Conservation (phyloP, 2,329 filamentous ascomycete genomes). For the Juglanconis sp. region DNA sequence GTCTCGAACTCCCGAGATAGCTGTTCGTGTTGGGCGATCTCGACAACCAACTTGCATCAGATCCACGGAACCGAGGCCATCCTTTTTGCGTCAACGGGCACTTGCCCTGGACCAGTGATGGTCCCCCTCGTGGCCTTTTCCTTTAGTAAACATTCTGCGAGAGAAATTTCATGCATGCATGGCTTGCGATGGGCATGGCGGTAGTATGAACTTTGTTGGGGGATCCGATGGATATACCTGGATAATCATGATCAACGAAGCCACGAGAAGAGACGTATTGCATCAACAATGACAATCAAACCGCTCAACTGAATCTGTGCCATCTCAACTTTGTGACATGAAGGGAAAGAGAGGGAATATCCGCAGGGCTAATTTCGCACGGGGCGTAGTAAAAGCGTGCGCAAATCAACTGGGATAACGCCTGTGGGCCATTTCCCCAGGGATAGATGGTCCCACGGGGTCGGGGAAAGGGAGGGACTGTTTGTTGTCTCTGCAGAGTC, state of each 20-base stretch:
- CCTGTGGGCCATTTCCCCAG: no score
- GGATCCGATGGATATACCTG: constrained; percentile 18
- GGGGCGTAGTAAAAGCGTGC: no score
- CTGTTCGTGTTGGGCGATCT: background rate
- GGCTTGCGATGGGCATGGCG: constrained; percentile 13
- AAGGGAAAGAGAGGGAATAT: background rate
- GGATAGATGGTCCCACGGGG: no score
- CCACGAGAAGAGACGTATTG: constrained; percentile 16
- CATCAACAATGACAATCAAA: constrained; percentile 13
- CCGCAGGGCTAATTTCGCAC: no score
- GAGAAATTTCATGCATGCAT: constrained; percentile 15
- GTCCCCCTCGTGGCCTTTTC: background rate
- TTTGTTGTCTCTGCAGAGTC: no score
- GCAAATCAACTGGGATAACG: no score
- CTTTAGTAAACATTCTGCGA: constrained; percentile 10
- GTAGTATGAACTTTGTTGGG: constrained; percentile 17
- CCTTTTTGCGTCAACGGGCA: background rate
- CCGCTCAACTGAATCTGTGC: background rate
- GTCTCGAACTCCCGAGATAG: background rate
- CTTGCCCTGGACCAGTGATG: constrained; percentile 6
- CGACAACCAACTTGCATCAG: background rate
- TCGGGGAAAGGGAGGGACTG: no score
- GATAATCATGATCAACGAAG: constrained; percentile 19
- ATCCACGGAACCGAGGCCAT: background rate
- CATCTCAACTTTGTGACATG: background rate